These are phyloP conservation scores for Niveomyces coronatus DNA, from an alignment of 2,329 filamentous ascomycete genomes.

Conservation along the genomic window DNA sequence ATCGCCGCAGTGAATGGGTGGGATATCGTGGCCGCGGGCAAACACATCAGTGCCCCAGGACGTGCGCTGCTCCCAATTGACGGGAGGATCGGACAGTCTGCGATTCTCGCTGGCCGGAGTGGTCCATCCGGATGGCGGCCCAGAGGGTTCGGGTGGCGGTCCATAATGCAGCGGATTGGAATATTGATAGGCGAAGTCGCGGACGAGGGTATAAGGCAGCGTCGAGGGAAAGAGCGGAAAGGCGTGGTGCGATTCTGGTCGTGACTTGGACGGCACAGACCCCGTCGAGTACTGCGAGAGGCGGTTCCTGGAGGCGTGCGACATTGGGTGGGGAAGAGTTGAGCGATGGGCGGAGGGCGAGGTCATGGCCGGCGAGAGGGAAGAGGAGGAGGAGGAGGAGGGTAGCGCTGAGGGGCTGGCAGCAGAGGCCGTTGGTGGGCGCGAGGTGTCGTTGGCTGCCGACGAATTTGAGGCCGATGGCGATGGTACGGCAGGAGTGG, in stretches of 20 bases:
- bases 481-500: conserved; percentile 44
- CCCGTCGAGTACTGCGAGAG: conserved; percentile 74
- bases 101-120: conserved; percentile 75
- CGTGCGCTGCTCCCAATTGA: conserved; percentile 61
- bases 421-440: conserved; percentile 35
- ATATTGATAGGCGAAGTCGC: conserved; percentile 87
- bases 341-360: conserved; percentile 48
- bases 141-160: conserved; percentile 63
- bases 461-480: conserved; percentile 44
- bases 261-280: conserved; percentile 59
- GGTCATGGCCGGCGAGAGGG: conserved; percentile 43
- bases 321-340: conserved; percentile 54
- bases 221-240: conserved; percentile 80
- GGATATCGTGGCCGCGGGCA: conserved; percentile 58
- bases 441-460: conserved; percentile 36
- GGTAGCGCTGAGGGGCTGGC: conserved; percentile 44
- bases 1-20: conserved; percentile 75
- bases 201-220: conserved; percentile 77
- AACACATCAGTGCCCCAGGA: conserved; percentile 43
- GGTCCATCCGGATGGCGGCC: conserved; percentile 65
- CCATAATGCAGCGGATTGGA: conserved; percentile 88
- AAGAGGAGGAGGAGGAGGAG: no score
- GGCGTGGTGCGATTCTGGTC: conserved; percentile 69
- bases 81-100: conserved; percentile 72
- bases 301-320: conserved; percentile 69